These are phyloP conservation scores for Colletotrichum cuscutae DNA, from an alignment of 2,329 filamentous ascomycete species.

Conservation along the genomic window DNA sequence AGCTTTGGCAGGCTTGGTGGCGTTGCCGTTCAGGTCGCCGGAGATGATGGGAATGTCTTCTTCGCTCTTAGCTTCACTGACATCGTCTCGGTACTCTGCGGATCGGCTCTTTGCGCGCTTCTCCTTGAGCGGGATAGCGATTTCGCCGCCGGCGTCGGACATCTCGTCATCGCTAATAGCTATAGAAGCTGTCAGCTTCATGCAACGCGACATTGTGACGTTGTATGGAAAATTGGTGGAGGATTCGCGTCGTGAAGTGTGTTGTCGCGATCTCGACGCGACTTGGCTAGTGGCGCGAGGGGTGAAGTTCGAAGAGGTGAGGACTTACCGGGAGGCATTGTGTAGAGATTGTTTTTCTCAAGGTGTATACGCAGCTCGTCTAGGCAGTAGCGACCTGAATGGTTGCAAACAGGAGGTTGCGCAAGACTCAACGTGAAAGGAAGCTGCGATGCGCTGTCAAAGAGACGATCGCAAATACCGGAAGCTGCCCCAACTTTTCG, in stretches of 20 bases:
- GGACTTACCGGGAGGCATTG: conserved; percentile 35
- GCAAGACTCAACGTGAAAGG: not conserved
- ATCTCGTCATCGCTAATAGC: conserved; percentile 50
- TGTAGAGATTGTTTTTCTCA: not conserved
- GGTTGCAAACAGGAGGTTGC: not conserved
- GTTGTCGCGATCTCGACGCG: conserved; percentile 20
- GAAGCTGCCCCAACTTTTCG: not conserved
- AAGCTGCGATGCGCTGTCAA: conserved; percentile 14
- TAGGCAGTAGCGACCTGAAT: not conserved
- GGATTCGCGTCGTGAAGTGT: not conserved
- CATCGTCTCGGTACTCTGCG: conserved; percentile 14
- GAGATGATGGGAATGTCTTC: not conserved
- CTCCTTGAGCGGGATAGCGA: conserved; percentile 15
- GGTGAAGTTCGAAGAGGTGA: not conserved
- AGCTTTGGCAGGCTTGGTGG: conserved; percentile 34
- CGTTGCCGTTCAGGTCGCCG: conserved; percentile 26
- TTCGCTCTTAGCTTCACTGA: conserved; percentile 23
- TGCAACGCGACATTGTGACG: conserved; percentile 5
- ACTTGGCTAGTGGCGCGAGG: not conserved
- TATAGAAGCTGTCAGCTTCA: conserved; percentile 34
- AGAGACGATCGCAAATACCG: not conserved
- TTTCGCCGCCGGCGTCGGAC: conserved; percentile 40
- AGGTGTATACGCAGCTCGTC: not conserved
- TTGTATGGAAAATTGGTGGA: not conserved
- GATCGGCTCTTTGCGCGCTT: conserved; percentile 25